A percentile compares a stretch with the other conserved stretches of the same genome.
phyloP scores from a whole-genome alignment of 208 protist species.

The Angomonas ambiguus region DNA sequence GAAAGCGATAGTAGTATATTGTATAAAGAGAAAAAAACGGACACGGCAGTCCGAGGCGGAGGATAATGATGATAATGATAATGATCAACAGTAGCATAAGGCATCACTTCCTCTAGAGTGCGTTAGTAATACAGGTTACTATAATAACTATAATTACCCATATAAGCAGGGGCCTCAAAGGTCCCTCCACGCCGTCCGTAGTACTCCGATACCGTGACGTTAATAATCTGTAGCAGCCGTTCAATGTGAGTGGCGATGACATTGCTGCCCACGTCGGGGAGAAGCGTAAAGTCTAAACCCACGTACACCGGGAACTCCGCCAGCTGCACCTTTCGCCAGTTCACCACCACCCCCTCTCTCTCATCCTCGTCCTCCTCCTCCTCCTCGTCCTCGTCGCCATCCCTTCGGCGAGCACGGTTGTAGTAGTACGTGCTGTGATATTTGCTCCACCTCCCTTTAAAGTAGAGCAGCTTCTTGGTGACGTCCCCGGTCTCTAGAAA shows the following conservation, averaged over 20 bases:
- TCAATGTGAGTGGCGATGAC: slow-evolving; percentile 72
- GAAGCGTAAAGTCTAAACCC: slow-evolving; percentile 79
- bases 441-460: slow-evolving; percentile 47
- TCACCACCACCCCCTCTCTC: slow-evolving; percentile 48
- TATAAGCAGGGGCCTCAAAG: slow-evolving; percentile 14
- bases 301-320: slow-evolving; percentile 80
- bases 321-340: slow-evolving; percentile 63
- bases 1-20: too few relatives aligned
- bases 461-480: slow-evolving; percentile 65
- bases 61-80: too few relatives aligned
- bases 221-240: slow-evolving; percentile 71
- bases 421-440: slow-evolving; percentile 30
- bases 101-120: background rate
- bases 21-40: too few relatives aligned
- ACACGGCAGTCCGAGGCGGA: too few relatives aligned
- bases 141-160: background rate
- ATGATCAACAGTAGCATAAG: slow-evolving; percentile 8
- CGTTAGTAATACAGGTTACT: background rate
- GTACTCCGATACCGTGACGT: slow-evolving; percentile 78
- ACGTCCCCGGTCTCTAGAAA: slow-evolving; percentile 81
- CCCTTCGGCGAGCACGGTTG: background rate
- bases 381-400: slow-evolving; percentile 26
- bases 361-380: slow-evolving; percentile 45
- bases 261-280: slow-evolving; percentile 50
- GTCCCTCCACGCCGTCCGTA: slow-evolving; percentile 61